Evolutionary conservation across 441 rosid species (phyloP), one percentile per base, ranked within the genome.

Genomic region (Syzygium malaccense): DNA sequence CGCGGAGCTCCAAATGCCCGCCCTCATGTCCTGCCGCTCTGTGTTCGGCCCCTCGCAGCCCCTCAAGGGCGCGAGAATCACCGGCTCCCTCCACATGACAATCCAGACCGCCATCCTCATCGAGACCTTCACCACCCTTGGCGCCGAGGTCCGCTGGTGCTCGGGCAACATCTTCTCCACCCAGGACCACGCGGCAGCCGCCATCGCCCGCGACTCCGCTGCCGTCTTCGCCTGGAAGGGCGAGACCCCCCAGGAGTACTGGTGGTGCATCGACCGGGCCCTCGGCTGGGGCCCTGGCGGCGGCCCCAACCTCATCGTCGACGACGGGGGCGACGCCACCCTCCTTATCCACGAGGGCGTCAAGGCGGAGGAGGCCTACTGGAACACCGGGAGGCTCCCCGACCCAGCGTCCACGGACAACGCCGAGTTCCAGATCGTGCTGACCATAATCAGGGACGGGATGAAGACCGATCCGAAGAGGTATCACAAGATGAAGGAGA

Each of bases 201-300:
- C 96, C 41, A 95, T 93, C 30, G 98, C 99, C 20, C 93, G 96
- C 4, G 98, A 97, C 88, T 96, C 99, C 49, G 98, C 98, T 4
- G 91, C 98, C 6, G 98, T 97, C 0, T 97, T 97, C 87, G 98
- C 99, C 87, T 94, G 96, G 99, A 97, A 97, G 90, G 99, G 99
- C 0, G 98, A 96, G 94, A 97, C 99, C 66, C 93, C 96, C 20
- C 97, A 95, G 93, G 98, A 97, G 89, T 96, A 97, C 89, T 96
- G 99, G 99, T 95, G 99, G 99, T 97, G 99, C 41, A 97, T 98
- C 2, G 98, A 97, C 95, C 88, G 96, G 4, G 95, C 99, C 32
- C 95, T 97, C 18, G 98, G 96, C 4, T 97, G 99, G 98, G 99
- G 99, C 85, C 96, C 96, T 0, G 95, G 91, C 4, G 97, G 98